Evolutionary conservation across 345 rosid species (phyloP).

Genomic region (Camelina hispida): DNA sequence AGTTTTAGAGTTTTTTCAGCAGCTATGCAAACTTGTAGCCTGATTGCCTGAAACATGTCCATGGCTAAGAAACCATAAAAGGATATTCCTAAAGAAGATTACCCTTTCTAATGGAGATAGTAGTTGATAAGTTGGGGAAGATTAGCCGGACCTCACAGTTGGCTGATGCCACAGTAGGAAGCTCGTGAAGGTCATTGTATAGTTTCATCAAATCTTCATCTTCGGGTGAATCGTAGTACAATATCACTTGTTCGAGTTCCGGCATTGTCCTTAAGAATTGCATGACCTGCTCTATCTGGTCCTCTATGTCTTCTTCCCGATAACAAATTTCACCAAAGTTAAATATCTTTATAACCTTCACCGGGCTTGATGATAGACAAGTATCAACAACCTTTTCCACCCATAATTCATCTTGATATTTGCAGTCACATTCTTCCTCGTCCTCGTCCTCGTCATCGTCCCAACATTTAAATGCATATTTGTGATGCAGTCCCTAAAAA

Average conservation of each 20-base stretch:
- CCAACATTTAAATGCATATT: neutral
- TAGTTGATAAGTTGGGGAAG: neutral
- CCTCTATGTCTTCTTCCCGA: neutral
- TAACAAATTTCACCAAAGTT: neutral
- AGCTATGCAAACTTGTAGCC: neutral
- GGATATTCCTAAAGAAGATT: no score
- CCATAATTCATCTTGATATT: neutral
- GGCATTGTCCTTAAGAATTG: conserved; percentile 7
- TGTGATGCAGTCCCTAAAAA: neutral
- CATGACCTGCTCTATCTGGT: neutral
- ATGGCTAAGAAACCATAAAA: neutral
- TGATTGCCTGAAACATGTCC: neutral
- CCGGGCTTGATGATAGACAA: conserved; percentile 1
- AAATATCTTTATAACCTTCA: neutral
- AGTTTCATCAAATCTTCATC: neutral
- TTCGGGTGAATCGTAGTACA: neutral
- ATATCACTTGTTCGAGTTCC: neutral
- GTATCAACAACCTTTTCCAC: neutral
- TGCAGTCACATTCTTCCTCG: neutral
- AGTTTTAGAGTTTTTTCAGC: neutral
- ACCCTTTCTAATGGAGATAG: neutral
- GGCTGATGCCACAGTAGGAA: neutral
- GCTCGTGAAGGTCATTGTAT: neutral
- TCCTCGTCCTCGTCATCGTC: neutral
- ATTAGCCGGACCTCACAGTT: neutral